Evolutionary conservation across 805 yeast genomes (phyloP), one percentile per base, ranked within the genome.

Genomic region (Blastobotrys attinorum): DNA sequence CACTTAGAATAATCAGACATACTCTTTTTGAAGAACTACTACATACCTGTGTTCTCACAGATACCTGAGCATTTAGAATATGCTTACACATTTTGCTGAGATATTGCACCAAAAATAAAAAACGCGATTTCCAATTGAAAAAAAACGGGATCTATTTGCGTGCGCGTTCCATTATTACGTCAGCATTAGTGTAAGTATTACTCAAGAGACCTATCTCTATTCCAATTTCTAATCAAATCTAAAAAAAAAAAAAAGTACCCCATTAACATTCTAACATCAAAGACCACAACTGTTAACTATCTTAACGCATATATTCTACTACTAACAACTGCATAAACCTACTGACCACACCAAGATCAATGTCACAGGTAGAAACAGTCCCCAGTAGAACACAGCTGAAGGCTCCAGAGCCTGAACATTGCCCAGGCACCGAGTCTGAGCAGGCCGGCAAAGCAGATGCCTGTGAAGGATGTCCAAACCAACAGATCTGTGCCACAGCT

Each of bases 401-500:
- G 25, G 85, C 80, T 0, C 88, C 92, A 0, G 94, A 83, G 57
- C 97, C 98, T 1, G 97, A 88, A 59, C 97, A 92, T 63, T 92
- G 99, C 67, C 98, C 98, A 0, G 99, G 98, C 1, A 95, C 97
- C 1, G 96, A 90, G 59, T 82, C 95, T 2, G 97, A 88, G 53
- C 64, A 67, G 42, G 98, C 99, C 2, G 99, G 99, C 5, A 78
- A 83, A 55, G 89, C 86, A 2, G 96, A 86, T 58, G 95, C 97
- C 10, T 92, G 99, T 60, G 73, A 68, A 6, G 96, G 97, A 8
- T 92, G 99, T 67, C 94, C 97, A 13, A 92, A 92, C 64, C 88
- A 92, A 63, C 78, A 73, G 37, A 83, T 90, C 3, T 92, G 99
- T 65, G 82, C 87, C 41, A 76, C 94, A 2, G 72, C 70, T 22